Evolutionary conservation across 331 rosid genomes (phyloP).

Genomic region (Ulmus americana): DNA sequence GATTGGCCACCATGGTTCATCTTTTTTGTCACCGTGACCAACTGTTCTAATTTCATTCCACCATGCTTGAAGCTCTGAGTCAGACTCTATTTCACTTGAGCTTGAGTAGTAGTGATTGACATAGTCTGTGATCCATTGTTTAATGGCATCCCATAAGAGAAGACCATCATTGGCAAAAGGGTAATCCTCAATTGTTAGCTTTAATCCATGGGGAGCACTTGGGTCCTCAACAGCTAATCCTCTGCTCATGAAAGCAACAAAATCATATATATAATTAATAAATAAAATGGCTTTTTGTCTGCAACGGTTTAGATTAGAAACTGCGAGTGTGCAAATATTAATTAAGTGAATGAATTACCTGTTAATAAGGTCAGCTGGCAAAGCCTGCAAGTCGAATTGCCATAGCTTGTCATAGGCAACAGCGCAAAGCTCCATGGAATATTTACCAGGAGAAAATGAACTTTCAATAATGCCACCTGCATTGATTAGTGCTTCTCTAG

Average conservation of each 20-base stretch:
- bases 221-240: constrained; percentile 64
- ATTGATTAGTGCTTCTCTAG: constrained; percentile 57
- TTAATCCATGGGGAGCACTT: constrained; percentile 59
- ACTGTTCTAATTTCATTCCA: constrained; percentile 56
- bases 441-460: constrained; percentile 46
- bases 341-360: constrained; percentile 31
- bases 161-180: constrained; percentile 77
- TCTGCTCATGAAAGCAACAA: constrained; percentile 12
- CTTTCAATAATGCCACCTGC: constrained; percentile 57
- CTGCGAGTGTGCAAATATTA: background rate
- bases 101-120: constrained; percentile 42
- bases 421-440: constrained; percentile 50
- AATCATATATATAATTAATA: too few relatives aligned
- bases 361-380: constrained; percentile 68
- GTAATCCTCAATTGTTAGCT: constrained; percentile 52
- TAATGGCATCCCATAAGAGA: constrained; percentile 51
- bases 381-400: constrained; percentile 67
- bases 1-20: constrained; percentile 73
- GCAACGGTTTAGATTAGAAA: background rate
- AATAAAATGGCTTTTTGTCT: too few relatives aligned
- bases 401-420: constrained; percentile 57
- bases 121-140: constrained; percentile 54
- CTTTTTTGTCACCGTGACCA: constrained; percentile 67
- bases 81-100: constrained; percentile 21
- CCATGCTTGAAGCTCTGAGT: constrained; percentile 63